Conservation (phyloP, 1,139 yeast genomes). For the Suhomyces taliae region DNA sequence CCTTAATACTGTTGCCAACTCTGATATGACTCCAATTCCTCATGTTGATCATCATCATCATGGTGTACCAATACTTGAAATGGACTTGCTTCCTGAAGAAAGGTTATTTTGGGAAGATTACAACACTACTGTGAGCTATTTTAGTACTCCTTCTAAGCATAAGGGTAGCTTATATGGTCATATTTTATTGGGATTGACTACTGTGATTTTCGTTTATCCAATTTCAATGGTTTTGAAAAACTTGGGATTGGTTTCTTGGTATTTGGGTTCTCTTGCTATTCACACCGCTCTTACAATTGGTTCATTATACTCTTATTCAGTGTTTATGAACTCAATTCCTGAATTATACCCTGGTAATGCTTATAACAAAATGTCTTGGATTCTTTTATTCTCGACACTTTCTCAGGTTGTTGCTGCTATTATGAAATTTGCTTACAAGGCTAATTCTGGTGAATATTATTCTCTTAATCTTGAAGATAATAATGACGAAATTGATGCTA, state of each 20-base stretch:
- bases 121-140: constrained; percentile 70
- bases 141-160: constrained; percentile 53
- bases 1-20: constrained; percentile 1
- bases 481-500: constrained; percentile 22
- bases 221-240: constrained; percentile 64
- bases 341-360: constrained; percentile 75
- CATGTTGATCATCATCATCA: constrained; percentile 61
- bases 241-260: constrained; percentile 52
- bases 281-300: constrained; percentile 48
- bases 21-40: constrained; percentile 33
- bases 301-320: constrained; percentile 57
- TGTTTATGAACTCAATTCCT: constrained; percentile 63
- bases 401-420: constrained; percentile 57
- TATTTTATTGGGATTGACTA: constrained; percentile 41
- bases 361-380: constrained; percentile 64
- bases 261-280: constrained; percentile 54
- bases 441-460: constrained; percentile 8
- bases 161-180: constrained; percentile 61
- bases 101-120: constrained; percentile 75
- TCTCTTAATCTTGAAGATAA: constrained; percentile 14
- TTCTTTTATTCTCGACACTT: constrained; percentile 52
- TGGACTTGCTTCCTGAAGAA: constrained; percentile 70
- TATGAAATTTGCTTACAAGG: constrained; percentile 20
- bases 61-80: constrained; percentile 75
- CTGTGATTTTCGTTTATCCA: constrained; percentile 68